These are phyloP conservation scores for Alternaria atra DNA, from an alignment of 2,329 filamentous ascomycete species.

Conservation along the genomic window DNA sequence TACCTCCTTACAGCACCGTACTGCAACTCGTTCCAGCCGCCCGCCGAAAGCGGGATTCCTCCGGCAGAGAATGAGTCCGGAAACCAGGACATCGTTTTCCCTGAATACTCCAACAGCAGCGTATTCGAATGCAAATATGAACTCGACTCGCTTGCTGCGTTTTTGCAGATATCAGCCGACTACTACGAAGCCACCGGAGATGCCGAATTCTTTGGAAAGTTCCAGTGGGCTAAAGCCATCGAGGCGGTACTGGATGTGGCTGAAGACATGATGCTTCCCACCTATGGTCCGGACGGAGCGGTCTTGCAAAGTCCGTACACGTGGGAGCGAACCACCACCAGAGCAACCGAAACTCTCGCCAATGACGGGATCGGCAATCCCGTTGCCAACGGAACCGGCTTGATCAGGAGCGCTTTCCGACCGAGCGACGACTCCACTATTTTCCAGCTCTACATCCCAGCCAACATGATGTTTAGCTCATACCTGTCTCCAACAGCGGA, in stretches of 20 bases:
- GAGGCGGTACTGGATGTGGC: slow-evolving; percentile 57
- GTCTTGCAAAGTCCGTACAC: slow-evolving; percentile 57
- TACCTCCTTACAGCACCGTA: slow-evolving; percentile 70
- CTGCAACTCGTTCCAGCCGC: slow-evolving; percentile 64
- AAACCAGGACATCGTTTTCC: slow-evolving; percentile 54
- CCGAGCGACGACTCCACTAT: slow-evolving; percentile 62
- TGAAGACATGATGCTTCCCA: slow-evolving; percentile 58
- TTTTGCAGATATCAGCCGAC: slow-evolving; percentile 59
- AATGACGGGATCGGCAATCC: slow-evolving; percentile 65
- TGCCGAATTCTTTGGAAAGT: slow-evolving; percentile 58
- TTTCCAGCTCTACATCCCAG: slow-evolving; percentile 59
- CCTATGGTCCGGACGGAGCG: slow-evolving; percentile 57
- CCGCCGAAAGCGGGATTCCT: slow-evolving; percentile 56
- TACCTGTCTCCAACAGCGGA: slow-evolving; percentile 65
- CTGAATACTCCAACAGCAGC: slow-evolving; percentile 53
- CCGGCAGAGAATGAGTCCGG: slow-evolving; percentile 52
- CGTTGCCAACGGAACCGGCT: slow-evolving; percentile 58
- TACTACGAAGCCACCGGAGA: slow-evolving; percentile 62
- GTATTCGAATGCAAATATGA: slow-evolving; percentile 66
- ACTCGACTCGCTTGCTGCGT: slow-evolving; percentile 62
- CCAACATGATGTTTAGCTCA: slow-evolving; percentile 76
- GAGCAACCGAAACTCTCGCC: slow-evolving; percentile 58
- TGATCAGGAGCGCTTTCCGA: slow-evolving; percentile 60
- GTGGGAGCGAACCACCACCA: slow-evolving; percentile 55
- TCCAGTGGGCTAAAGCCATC: slow-evolving; percentile 58